These are phyloP conservation scores for Herpetomonas muscarum DNA, from an alignment of 208 protist genomes.

Conservation along the genomic window DNA sequence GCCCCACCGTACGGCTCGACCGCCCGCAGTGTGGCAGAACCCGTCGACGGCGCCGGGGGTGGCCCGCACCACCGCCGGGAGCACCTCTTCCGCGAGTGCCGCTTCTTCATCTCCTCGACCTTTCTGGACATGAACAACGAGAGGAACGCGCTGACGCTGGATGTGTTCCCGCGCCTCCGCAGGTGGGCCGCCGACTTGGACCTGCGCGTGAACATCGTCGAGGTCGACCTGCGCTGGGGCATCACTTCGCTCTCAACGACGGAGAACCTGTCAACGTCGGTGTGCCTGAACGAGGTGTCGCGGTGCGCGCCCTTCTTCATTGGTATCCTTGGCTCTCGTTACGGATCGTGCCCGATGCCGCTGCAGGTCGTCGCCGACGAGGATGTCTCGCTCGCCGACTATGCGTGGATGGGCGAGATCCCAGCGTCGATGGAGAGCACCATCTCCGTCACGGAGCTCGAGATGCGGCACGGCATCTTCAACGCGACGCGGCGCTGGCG, in stretches of 20 bases:
- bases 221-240: constrained; percentile 96
- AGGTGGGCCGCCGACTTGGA: constrained; percentile 57
- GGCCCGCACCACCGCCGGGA: no score
- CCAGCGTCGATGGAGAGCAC: constrained; percentile 13
- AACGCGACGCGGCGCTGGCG: constrained; percentile 29
- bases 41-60: no score
- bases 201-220: constrained; percentile 72
- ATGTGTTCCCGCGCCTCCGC: constrained; percentile 92
- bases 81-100: constrained; percentile 47
- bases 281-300: constrained; percentile 94
- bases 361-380: constrained; percentile 70
- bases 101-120: constrained; percentile 95
- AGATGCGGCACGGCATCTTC: constrained; percentile 90
- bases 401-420: constrained; percentile 52
- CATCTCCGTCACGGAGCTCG: constrained; percentile 94
- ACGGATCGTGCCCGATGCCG: constrained; percentile 68
- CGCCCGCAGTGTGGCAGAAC: no score
- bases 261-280: constrained; percentile 70
- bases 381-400: constrained; percentile 64
- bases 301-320: constrained; percentile 93
- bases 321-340: constrained; percentile 89
- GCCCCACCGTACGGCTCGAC: no score
- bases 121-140: constrained; percentile 97
- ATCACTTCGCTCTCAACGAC: constrained; percentile 81
- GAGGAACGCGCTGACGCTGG: constrained; percentile 87